phyloP scores from a whole-genome alignment of 2,329 filamentous ascomycete species.

The Cordyceps militaris region DNA sequence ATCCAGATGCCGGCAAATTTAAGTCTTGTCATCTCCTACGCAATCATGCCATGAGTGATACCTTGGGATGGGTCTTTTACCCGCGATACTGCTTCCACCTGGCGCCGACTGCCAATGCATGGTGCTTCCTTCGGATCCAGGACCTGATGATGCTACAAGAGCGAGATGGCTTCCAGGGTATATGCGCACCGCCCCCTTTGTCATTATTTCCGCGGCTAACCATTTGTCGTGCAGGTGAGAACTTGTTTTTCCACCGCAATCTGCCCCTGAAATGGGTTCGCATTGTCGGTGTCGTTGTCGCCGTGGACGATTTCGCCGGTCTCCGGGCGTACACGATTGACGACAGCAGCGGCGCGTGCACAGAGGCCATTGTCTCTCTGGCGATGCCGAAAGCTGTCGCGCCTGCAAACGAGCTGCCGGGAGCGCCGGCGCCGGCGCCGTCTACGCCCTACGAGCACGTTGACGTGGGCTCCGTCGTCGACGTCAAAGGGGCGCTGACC shows the following conservation, averaged over 20 bases:
- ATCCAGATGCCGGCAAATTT: neutral
- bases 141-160: constrained; percentile 44
- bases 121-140: constrained; percentile 47
- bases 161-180: constrained; percentile 48
- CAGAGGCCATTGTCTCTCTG: constrained; percentile 34
- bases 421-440: neutral
- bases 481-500: constrained; percentile 47
- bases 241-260: constrained; percentile 61
- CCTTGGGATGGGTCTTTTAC: constrained; percentile 37
- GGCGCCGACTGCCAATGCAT: constrained; percentile 52
- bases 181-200: constrained; percentile 12
- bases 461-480: constrained; percentile 48
- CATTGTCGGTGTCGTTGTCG: constrained; percentile 63
- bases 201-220: neutral
- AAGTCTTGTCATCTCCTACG: neutral
- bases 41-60: constrained; percentile 45
- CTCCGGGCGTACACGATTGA: constrained; percentile 52
- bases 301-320: constrained; percentile 43
- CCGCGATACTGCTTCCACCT: constrained; percentile 57
- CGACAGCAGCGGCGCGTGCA: constrained; percentile 55
- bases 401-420: neutral
- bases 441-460: constrained; percentile 25
- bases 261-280: constrained; percentile 72
- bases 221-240: constrained; percentile 24
- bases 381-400: neutral